Conservation (phyloP, 140 eudicot genomes). For the Erigeron philadelphicus region DNA sequence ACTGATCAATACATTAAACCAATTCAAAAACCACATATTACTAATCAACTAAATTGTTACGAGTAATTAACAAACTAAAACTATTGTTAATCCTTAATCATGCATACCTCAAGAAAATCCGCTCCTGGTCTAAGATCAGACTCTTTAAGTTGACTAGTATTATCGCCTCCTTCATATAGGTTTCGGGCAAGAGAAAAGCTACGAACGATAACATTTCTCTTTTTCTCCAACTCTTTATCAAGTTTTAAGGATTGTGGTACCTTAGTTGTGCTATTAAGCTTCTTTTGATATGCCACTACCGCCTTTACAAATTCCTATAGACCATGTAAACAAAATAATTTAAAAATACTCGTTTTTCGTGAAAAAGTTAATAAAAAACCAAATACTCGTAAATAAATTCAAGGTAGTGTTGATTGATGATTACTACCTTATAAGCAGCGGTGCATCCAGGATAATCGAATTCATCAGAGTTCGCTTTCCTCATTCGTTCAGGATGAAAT, state of each 20-base stretch:
- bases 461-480: conserved; percentile 54
- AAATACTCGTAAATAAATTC: too few species aligned
- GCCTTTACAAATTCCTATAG: conserved; percentile 85
- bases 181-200: conserved; percentile 78
- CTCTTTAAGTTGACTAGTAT: conserved; percentile 35
- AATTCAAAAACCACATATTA: neutral
- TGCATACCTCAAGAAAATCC: conserved; percentile 73
- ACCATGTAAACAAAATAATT: conserved; percentile 4
- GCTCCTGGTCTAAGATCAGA: conserved; percentile 77
- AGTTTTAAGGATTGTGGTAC: conserved; percentile 49
- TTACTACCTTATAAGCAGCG: conserved; percentile 71
- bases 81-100: neutral
- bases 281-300: conserved; percentile 71
- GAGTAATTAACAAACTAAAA: neutral
- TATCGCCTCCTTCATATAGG: conserved; percentile 46
- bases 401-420: too few species aligned
- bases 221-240: conserved; percentile 70
- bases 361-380: neutral
- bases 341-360: neutral
- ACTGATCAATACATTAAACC: conserved; percentile 37
- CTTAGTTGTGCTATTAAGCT: conserved; percentile 42
- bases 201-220: conserved; percentile 38
- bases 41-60: neutral
- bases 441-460: conserved; percentile 97
- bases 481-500: conserved; percentile 95